Base-by-base conservation (phyloP, 208 protist genomes). In the Trypanosoma mega region DNA sequence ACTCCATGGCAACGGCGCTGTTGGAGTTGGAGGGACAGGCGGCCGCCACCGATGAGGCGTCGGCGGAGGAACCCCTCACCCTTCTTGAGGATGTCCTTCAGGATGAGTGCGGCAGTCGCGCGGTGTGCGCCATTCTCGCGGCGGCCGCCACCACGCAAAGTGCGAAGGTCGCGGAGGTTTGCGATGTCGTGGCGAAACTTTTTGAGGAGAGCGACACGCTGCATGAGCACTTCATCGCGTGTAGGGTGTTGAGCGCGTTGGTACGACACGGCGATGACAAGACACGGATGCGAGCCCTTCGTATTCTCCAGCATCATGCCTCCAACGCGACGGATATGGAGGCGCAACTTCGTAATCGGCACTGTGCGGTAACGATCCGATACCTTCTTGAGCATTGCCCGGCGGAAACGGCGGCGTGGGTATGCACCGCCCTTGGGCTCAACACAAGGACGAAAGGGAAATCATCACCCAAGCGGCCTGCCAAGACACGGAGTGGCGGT, bases 121-220 rank as follows among this genome's bases (percentile, higher is more conserved):
- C 90, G 8, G 76, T 85, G 30, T 74, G 74, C 36, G 80, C 84
- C n/a, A 72, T 95, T 23, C 74, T 95, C 36, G 58, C 62, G 7
- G 69, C 83, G 14, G 63, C 92, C 54, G 62, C 39, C 29, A 61
- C 64, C 5, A 69, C 73, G 18, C 55, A 64, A 27, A 29, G 30
- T 59, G 73, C 50, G 53, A 77, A 73, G 49, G 63, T 49, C 5
- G 69, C 48, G 12, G 44, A 34, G 24, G 78, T 91, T n/a, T 68
- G 80, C 12, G 72, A 78, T 29, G 74, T 65, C 23, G 67, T 92
- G 41, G 70, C 87, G 26, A 81, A 79, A 58, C 63, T 84, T 43
- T 95, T 89, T 56, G 85, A 95, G 56, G 85, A 92, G 50, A 86
- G 87, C 43, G 81, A 87, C 54, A 66, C 78, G 31, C 80, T 95